Conservation (phyloP, 345 rosid species). For the Brassica cretica region DNA sequence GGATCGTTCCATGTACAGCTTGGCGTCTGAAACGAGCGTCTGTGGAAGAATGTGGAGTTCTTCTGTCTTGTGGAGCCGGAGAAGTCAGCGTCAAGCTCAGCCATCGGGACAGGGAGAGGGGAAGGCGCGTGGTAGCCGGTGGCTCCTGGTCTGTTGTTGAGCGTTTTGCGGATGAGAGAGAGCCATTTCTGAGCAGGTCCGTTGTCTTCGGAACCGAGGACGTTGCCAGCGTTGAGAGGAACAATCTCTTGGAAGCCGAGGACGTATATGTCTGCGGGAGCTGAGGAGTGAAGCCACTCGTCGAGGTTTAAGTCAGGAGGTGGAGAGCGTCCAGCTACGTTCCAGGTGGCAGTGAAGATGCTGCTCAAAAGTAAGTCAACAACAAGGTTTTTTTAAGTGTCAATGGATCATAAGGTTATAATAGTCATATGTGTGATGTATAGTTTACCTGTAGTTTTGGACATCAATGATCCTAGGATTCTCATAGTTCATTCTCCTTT, state of each 20-base stretch:
- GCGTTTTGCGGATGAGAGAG: slow-evolving; percentile 73
- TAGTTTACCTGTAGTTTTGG: slow-evolving; percentile 76
- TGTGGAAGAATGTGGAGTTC: slow-evolving; percentile 84
- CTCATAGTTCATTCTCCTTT: slow-evolving; percentile 83
- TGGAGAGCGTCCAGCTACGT: slow-evolving; percentile 97
- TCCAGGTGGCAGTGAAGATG: slow-evolving; percentile 91
- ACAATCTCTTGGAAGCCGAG: slow-evolving; percentile 99
- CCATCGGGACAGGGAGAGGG: slow-evolving; percentile 90
- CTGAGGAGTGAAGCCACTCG: slow-evolving; percentile 93
- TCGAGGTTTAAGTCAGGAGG: slow-evolving; percentile 83
- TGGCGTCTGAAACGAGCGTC: slow-evolving; percentile 89
- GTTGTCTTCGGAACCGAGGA: slow-evolving; percentile 96
- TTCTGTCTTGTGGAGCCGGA: slow-evolving; percentile 87
- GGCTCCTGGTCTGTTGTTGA: slow-evolving; percentile 86
- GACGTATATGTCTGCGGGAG: slow-evolving; percentile 97
- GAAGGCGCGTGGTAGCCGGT: slow-evolving; percentile 84
- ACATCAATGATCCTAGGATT: slow-evolving; percentile 96
- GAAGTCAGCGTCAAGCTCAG: slow-evolving; percentile 88
- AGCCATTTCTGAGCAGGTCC: slow-evolving; percentile 99
- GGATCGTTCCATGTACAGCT: slow-evolving; percentile 75
- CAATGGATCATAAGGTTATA: not conserved
- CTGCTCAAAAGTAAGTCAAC: slow-evolving; percentile 51
- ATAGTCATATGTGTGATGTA: not conserved
- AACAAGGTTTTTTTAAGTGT: not conserved
- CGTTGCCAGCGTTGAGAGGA: slow-evolving; percentile 94